Base-by-base conservation (phyloP, 345 rosid species). In the Syzygium jambos region DNA sequence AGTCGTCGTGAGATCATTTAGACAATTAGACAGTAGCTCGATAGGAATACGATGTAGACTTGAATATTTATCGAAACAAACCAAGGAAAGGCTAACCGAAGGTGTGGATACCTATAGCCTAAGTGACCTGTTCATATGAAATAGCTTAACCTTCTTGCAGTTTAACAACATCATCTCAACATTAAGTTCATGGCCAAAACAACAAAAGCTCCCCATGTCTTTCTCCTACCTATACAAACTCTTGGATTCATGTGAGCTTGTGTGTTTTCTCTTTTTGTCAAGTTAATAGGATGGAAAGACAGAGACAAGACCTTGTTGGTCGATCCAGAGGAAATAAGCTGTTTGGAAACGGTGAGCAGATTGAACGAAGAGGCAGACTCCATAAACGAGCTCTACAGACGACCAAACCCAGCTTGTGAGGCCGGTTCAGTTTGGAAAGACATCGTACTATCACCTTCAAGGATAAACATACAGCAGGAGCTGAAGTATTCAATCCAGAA, bases 261-360 rank as follows among this genome's bases (percentile, higher is more conserved):
- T 84, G 29, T 49, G 90, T 93, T 85, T 93, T 88, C 87, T 73
- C 55, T 52, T 51, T 85, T 57, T 89, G 88, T 49, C 86, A 85
- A 98, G 99, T 78, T 98, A 89, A 98, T 96, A 93, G 99, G 98
- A 87, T 96, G 98, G 99, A 98, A 98, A 91, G 99, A 95, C 82
- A 95, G 90, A 88, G 98, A 96, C 88, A 96, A 91, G 93, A 98
- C 94, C 2, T 88, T 96, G 88, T 91, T 96, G 85, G 98, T 96
- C 49, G 99, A 98, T 93, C 95, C 98, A 77, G 99, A 93, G 77
- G 98, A 96, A 89, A 94, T 98, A 85, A 90, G 90, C 22, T 94
- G 96, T 89, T 89, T 98, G 86, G 93, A 94, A 73, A 93, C 86
- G 59, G 94, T 96, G 6, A 94, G 94, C 86, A 89, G 88, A 30